These are phyloP conservation scores for Agapanthus africanus DNA, from an alignment of 106 monocot species.

Conservation along the genomic window DNA sequence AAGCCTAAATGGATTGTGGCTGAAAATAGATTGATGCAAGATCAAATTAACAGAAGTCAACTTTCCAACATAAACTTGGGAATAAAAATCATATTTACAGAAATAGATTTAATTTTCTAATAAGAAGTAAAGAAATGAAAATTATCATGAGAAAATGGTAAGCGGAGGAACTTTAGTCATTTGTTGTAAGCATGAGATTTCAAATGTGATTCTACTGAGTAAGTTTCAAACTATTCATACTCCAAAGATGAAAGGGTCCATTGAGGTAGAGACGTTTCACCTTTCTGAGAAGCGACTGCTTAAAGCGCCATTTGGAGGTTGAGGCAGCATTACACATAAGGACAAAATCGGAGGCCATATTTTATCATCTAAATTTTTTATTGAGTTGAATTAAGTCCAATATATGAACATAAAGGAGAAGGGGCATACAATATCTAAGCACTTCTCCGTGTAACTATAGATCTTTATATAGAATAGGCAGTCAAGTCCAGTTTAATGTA, in stretches of 20 bases:
- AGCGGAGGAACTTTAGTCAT: neutral
- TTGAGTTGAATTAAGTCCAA: neutral
- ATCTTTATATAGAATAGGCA: neutral
- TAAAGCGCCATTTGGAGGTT: neutral
- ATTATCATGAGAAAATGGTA: neutral
- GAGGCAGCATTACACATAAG: neutral
- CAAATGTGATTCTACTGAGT: neutral
- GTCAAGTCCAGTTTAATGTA: neutral
- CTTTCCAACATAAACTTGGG: neutral
- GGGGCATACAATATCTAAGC: neutral
- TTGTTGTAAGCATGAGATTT: neutral
- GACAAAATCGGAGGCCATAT: too few relatives aligned
- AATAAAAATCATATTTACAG: neutral
- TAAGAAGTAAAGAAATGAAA: neutral
- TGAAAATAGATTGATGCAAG: conserved; percentile 25
- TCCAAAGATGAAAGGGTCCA: neutral
- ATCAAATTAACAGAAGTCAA: neutral
- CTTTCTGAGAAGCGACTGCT: too few relatives aligned
- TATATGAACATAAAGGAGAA: neutral
- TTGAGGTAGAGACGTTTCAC: neutral
- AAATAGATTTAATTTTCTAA: neutral
- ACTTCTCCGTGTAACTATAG: neutral
- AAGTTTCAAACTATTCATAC: neutral
- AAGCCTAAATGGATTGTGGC: conserved; percentile 94
- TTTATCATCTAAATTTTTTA: too few relatives aligned